phyloP scores from a whole-genome alignment of 805 yeast genomes.

The Hanseniaspora occidentalis region DNA sequence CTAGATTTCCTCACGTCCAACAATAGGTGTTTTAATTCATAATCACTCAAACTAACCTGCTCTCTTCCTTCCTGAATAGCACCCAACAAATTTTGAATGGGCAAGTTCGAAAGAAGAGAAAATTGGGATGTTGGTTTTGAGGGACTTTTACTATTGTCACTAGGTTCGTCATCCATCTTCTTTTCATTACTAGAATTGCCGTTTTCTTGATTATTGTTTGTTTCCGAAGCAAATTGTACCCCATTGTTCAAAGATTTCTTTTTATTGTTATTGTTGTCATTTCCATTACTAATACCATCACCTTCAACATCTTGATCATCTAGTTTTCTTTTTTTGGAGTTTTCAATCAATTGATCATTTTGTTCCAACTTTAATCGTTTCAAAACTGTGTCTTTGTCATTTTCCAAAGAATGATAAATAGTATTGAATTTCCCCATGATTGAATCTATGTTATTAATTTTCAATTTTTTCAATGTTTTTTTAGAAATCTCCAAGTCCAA shows the following conservation, averaged over 20 bases:
- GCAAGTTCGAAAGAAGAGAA: conserved; percentile 39
- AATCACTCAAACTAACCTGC: conserved; percentile 60
- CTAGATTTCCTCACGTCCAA: conserved; percentile 90
- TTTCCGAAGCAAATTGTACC: neutral
- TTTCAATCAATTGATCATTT: conserved; percentile 54
- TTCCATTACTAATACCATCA: conserved; percentile 14
- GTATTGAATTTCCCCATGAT: conserved; percentile 53
- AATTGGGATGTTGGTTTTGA: neutral
- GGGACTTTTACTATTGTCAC: neutral
- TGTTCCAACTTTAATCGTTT: conserved; percentile 70
- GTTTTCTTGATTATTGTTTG: neutral
- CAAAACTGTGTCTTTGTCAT: conserved; percentile 59
- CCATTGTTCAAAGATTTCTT: conserved; percentile 11
- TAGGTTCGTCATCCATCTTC: neutral
- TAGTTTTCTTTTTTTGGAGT: conserved; percentile 16
- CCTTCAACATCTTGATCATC: conserved; percentile 9
- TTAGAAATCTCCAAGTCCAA: conserved; percentile 25
- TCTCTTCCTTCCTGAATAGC: conserved; percentile 73
- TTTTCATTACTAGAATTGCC: neutral
- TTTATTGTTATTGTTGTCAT: conserved; percentile 21
- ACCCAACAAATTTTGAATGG: conserved; percentile 67
- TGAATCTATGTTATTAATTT: conserved; percentile 22
- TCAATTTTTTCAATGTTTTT: conserved; percentile 22
- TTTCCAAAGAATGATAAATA: conserved; percentile 65
- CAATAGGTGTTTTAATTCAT: conserved; percentile 71